Evolutionary conservation across 2,329 filamentous ascomycete genomes (phyloP), one percentile per base, ranked within the genome.

Genomic region (Sporothrix sp.): DNA sequence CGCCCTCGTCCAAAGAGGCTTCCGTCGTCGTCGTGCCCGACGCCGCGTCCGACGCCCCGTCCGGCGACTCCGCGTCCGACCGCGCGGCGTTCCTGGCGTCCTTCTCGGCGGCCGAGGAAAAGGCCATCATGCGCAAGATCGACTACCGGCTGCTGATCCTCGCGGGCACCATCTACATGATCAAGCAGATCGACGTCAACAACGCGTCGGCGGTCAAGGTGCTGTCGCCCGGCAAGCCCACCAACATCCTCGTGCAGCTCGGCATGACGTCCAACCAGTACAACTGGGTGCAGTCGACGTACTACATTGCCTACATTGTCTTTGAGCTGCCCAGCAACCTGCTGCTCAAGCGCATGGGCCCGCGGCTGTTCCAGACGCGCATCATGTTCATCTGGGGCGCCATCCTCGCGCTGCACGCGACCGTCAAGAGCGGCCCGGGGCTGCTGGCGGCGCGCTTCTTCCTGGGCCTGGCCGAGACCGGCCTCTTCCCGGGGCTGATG

Each of bases 301-400:
- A 54, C 27, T 51, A 49, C 46, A 50, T 54, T 16, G 35, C 48
- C 14, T 51, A 51, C 21, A 51, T 51, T 35, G 33, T 51, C 9
- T 51, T 51, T 30, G 48, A 82, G 59, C 63, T 82, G 0, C 79
- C 79, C 0, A 80, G 76, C 0, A 83, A 82, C 54, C 65, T 82
- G 52, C 58, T 55, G 0, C 63, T 82, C 2, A 79, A 76, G 0
- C 66, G 72, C 3, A 63, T 78, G 27, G 67, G 70, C 9, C 78
- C 78, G 1, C 74, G 73, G 2, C 51, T 74, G 1, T 81, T 44
- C 35, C 45, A 48, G 13, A 43, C 44, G 0, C 61, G 63, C 0
- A 70, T 70, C 0, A 74, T 75, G 38, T 44, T 68, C 57, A 60
- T 65, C 10, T 73, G 59, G 63, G 71, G 60, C 14, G 62, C 63